A percentile compares a stretch with the other conserved stretches of the same genome.
Evolutionary conservation across 75 land plant species (phyloP).

Genomic region (Pinus taeda): DNA sequence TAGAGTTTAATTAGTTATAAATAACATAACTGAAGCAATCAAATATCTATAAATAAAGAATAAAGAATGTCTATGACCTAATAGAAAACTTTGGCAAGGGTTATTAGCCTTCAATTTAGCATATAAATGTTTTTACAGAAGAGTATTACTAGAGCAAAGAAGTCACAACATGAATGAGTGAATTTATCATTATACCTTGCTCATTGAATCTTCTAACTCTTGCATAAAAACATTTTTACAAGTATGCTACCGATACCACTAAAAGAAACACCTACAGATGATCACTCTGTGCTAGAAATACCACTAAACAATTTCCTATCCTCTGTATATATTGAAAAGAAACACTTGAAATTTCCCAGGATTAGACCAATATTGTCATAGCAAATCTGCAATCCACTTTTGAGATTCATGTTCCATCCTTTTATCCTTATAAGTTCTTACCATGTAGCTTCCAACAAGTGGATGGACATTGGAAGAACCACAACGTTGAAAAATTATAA

Average conservation of each 20-base stretch:
- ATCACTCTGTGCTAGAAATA: background rate
- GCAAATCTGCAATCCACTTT: background rate
- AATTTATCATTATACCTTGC: conserved; percentile 47
- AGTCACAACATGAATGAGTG: background rate
- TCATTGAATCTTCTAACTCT: conserved; percentile 77
- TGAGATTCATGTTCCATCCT: background rate
- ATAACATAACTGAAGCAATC: too few species aligned
- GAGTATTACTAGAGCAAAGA: background rate
- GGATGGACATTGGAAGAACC: background rate
- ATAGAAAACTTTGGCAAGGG: too few species aligned
- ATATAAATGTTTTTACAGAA: background rate
- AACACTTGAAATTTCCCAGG: background rate
- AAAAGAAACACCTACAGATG: background rate
- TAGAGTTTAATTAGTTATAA: too few species aligned
- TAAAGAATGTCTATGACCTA: too few species aligned
- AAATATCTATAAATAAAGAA: too few species aligned
- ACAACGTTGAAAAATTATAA: background rate
- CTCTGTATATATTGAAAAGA: background rate
- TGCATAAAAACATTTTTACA: conserved; percentile 70
- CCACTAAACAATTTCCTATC: background rate
- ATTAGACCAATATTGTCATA: background rate
- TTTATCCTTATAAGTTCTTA: background rate
- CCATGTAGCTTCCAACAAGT: background rate
- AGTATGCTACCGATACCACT: conserved; percentile 74
- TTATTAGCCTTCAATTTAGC: too few species aligned